A percentile compares a stretch with the other conserved stretches of the same genome.
phyloP scores from a whole-genome alignment of 192 early-diverging fungal genomes.

The Geranomyces michiganensis region DNA sequence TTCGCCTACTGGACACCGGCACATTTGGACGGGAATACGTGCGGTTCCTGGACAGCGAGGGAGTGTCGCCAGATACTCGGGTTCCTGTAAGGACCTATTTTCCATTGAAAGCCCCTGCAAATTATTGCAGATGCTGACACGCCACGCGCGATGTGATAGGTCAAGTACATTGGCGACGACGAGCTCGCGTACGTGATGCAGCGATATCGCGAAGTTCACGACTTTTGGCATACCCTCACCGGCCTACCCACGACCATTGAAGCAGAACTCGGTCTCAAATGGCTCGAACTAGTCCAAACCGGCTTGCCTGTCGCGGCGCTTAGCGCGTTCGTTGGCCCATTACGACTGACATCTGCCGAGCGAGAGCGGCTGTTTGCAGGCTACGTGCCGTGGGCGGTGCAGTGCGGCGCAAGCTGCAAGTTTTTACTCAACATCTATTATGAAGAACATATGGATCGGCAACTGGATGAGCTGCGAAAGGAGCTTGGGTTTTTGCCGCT shows the following conservation, averaged over 20 bases:
- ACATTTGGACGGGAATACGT: slow-evolving; percentile 90
- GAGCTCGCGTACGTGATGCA: slow-evolving; percentile 94
- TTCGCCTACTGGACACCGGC: slow-evolving; percentile 64
- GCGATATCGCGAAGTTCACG: slow-evolving; percentile 91
- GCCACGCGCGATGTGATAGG: slow-evolving; percentile 52
- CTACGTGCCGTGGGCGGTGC: slow-evolving; percentile 93
- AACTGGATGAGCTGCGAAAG: slow-evolving; percentile 69
- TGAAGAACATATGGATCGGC: slow-evolving; percentile 77
- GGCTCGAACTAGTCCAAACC: slow-evolving; percentile 91
- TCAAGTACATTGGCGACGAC: slow-evolving; percentile 85
- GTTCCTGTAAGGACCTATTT: slow-evolving; percentile 63
- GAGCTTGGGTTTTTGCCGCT: slow-evolving; percentile 63
- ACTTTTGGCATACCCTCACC: slow-evolving; percentile 90
- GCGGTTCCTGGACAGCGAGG: slow-evolving; percentile 75
- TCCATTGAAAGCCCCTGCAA: not conserved
- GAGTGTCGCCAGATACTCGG: slow-evolving; percentile 81
- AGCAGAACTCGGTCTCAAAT: slow-evolving; percentile 92
- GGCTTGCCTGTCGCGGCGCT: slow-evolving; percentile 86
- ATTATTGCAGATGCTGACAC: too few relatives aligned
- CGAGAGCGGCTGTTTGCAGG: slow-evolving; percentile 61
- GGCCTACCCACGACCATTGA: slow-evolving; percentile 81
- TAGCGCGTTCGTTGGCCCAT: slow-evolving; percentile 80
- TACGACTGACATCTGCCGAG: slow-evolving; percentile 66
- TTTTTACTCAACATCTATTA: slow-evolving; percentile 88
- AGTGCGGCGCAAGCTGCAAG: slow-evolving; percentile 72